Conservation (phyloP, 2,329 filamentous ascomycete genomes). For the Phialocephala subalpina region DNA sequence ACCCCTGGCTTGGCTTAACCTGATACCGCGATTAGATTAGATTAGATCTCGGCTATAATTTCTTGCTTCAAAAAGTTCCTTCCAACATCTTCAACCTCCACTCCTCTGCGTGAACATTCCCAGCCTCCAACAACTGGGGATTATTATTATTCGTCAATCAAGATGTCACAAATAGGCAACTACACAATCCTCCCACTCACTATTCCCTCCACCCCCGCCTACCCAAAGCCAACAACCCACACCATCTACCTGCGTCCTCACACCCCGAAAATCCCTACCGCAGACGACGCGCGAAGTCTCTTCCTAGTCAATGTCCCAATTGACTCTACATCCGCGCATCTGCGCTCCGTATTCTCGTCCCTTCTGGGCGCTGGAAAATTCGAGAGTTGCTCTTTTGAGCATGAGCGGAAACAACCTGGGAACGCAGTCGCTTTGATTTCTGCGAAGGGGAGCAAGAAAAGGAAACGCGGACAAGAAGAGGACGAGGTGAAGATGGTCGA, state of each 20-base stretch:
- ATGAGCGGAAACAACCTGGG: slow-evolving; percentile 49
- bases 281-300: slow-evolving; percentile 78
- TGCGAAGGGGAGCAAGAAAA: slow-evolving; percentile 53
- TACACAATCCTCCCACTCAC: slow-evolving; percentile 42
- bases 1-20: slow-evolving; percentile 21
- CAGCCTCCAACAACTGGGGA: not conserved
- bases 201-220: slow-evolving; percentile 60
- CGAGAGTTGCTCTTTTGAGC: slow-evolving; percentile 79
- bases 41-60: slow-evolving; percentile 37
- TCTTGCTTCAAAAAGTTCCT: slow-evolving; percentile 32
- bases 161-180: slow-evolving; percentile 38
- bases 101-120: slow-evolving; percentile 1
- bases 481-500: slow-evolving; percentile 64
- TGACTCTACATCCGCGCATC: slow-evolving; percentile 80
- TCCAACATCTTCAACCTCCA: slow-evolving; percentile 20
- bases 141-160: slow-evolving; percentile 7
- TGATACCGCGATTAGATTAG: slow-evolving; percentile 31
- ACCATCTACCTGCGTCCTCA: slow-evolving; percentile 89
- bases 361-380: slow-evolving; percentile 82
- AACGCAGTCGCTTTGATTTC: not conserved
- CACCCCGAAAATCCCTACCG: slow-evolving; percentile 77
- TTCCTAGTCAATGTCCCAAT: slow-evolving; percentile 91
- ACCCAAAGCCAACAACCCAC: slow-evolving; percentile 70
- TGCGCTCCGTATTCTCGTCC: slow-evolving; percentile 77
- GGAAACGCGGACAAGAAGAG: slow-evolving; percentile 59